These are phyloP conservation scores for Nicotiana rustica DNA, from an alignment of 305 asterid species.

Conservation along the genomic window DNA sequence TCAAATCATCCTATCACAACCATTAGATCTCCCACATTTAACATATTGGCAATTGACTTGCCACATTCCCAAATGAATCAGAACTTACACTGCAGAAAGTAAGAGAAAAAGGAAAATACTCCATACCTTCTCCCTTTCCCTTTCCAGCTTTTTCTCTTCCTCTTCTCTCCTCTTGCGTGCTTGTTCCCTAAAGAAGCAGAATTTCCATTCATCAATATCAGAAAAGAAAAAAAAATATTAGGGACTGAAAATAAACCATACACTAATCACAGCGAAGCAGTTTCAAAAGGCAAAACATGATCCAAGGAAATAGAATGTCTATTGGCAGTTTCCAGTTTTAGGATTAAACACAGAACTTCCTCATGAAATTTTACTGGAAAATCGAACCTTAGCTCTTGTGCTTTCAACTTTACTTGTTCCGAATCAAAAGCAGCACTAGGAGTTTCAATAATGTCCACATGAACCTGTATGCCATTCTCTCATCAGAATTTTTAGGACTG, in stretches of 20 bases:
- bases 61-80: neutral
- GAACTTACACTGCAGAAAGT: neutral
- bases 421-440: constrained; percentile 48
- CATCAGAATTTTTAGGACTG: constrained; percentile 11
- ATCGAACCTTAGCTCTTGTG: constrained; percentile 68
- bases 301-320: constrained; percentile 7
- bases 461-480: constrained; percentile 47
- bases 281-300: constrained; percentile 4
- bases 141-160: constrained; percentile 59
- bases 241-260: constrained; percentile 21
- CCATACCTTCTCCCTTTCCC: constrained; percentile 72
- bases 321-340: constrained; percentile 11
- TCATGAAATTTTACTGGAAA: constrained; percentile 30
- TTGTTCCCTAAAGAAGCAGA: constrained; percentile 51
- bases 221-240: constrained; percentile 16
- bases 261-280: neutral
- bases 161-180: constrained; percentile 56
- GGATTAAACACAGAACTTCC: neutral
- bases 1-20: neutral
- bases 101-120: constrained; percentile 3
- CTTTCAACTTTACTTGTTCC: constrained; percentile 61
- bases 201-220: constrained; percentile 34
- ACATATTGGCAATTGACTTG: constrained; percentile 18
- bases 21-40: constrained; percentile 29
- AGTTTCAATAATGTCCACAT: constrained; percentile 60